Evolutionary conservation across 2,329 filamentous ascomycete species (phyloP), one percentile per base, ranked within the genome.

Genomic region (Fusarium chaquense): DNA sequence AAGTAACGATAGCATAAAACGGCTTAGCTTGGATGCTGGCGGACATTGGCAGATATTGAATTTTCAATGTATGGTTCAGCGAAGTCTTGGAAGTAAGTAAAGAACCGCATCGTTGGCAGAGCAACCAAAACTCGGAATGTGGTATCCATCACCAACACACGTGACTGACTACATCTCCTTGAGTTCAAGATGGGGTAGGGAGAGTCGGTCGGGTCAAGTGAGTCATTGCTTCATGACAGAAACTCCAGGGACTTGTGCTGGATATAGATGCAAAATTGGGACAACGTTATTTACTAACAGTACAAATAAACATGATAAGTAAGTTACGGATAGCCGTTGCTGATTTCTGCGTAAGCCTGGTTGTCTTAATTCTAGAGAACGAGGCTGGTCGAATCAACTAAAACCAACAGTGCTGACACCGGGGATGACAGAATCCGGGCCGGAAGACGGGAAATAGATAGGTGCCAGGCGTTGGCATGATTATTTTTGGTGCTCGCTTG

Each of bases 81-180:
- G 32, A 38, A 33, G 49, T 18, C 24, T 49, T 24, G 44, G 46
- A 41, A 24, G 41, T 22, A 64, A 47, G 51, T 54, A 44, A 44
- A 52, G 38, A 44, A 24, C 16, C 18, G 6, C 12, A 3, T 1
- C 18, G 68, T 70, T 69, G 68, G 52, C 68, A 71, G 52, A 53
- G 60, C 68, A 70, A 70, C 67, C 12, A 10, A 6, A n/a, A 24
- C 15, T 15, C 32, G 59, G 52, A 71, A 70, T 65, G 51, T 43
- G 36, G n/a, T 40, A 20, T n/a, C 36, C n/a, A 20, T 40, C 18
- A 24, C 26, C 3, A 56, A 58, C 20, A 30, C 68, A 71, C 68
- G 68, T 70, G 68, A 58, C 18, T n/a, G 68, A 58, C 18, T 18
- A 15, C 10, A 24, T 30, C 20, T 22, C 22, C 33, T 12, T 10